Evolutionary conservation across 1,284 basidiomycete genomes (phyloP), one percentile per base, ranked within the genome.

Genomic region (Athelia sp.): DNA sequence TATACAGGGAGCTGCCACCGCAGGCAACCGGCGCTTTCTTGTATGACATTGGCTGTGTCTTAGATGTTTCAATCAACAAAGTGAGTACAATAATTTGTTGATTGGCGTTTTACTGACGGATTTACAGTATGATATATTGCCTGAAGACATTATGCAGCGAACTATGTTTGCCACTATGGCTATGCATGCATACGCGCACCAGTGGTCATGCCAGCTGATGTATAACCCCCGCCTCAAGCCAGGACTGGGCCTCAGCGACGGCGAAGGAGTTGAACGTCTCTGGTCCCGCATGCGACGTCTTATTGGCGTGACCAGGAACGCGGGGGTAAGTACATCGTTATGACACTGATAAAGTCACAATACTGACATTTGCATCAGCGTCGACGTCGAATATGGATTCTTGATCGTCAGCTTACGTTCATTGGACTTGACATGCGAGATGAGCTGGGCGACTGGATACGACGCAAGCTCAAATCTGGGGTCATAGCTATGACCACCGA

Each of bases 391-490:
- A 50, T 66, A 1, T 68, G 62, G 60, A 43, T 67, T 1, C 54
- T 67, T 22, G 62, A 69, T 43, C 47, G 56, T 4, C 61, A 66
- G 24, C 54, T 57, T 0, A 31, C 45, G 0, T 50, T 54, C 8
- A 56, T 70, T 24, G 57, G 52, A 0, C 11, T 11, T 4, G 49
- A 58, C 13, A 52, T 59, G 38, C 24, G 42, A 1, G 31, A 44
- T 2, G 51, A 52, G 4, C 57, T 65, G 1, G 61, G 62, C 0
- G 47, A 51, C 2, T 65, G 63, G 61, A 52, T 65, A 9, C 8
- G 9, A 21, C 23, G 43, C 15, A n/a, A 21, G 19, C 15, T 40
- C 8, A 9, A 21, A 9, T 21, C 19, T n/a, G 36, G 36, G n/a
- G 36, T 40, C 8, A 40, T 8, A 9, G 19, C 15, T n/a, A n/a